Percentiles rank a stretch among this genome's conserved stretches.
phyloP scores from a whole-genome alignment of 2,329 filamentous ascomycete species.

The Cladosporium phlei region DNA sequence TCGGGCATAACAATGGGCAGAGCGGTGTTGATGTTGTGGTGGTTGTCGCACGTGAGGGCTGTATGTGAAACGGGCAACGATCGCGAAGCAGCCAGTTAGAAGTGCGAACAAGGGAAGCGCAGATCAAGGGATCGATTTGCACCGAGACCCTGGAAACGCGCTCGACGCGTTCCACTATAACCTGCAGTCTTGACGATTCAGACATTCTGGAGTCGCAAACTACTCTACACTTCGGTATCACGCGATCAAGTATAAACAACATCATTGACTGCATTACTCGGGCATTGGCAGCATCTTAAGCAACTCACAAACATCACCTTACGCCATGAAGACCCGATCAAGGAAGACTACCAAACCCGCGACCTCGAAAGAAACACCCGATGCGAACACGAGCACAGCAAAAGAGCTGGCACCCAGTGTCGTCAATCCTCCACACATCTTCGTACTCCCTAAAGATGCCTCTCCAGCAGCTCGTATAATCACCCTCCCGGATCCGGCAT shows the following conservation, averaged over 20 bases:
- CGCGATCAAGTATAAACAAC: too few relatives aligned
- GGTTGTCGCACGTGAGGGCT: background rate
- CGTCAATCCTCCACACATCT: conserved; percentile 47
- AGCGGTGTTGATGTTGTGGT: conserved; percentile 8
- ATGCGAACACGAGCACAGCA: background rate
- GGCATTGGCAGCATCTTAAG: too few relatives aligned
- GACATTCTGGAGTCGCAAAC: too few relatives aligned
- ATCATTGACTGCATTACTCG: too few relatives aligned
- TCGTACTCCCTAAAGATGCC: conserved; percentile 52
- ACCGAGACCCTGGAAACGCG: conserved; percentile 7
- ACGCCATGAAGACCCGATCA: conserved; percentile 32
- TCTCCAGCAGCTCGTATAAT: conserved; percentile 52
- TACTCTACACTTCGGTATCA: too few relatives aligned
- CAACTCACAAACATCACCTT: too few relatives aligned
- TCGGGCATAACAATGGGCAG: conserved; percentile 8
- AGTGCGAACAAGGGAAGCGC: too few relatives aligned
- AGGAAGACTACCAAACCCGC: conserved; percentile 22
- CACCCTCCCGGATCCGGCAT: conserved; percentile 52
- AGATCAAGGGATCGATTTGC: too few relatives aligned
- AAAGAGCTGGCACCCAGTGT: conserved; percentile 32
- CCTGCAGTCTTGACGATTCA: too few relatives aligned
- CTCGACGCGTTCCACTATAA: conserved; percentile 1
- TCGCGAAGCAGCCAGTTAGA: background rate
- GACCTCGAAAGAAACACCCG: conserved; percentile 16
- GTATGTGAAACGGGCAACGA: conserved; percentile 8